phyloP scores from a whole-genome alignment of 2,329 filamentous ascomycete genomes.

The Fusarium succisae region DNA sequence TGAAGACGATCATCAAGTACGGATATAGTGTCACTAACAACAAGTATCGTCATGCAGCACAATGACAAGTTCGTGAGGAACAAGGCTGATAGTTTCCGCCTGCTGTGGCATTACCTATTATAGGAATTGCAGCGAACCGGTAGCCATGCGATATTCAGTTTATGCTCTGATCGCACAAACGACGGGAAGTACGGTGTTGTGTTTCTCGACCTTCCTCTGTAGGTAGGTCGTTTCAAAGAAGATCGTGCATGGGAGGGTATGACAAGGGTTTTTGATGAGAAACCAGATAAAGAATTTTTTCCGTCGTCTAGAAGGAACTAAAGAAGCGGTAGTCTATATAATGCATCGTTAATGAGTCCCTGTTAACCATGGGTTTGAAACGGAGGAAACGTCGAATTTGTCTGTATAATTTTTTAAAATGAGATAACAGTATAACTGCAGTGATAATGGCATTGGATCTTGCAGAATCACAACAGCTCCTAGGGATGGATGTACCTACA shows the following conservation, averaged over 20 bases:
- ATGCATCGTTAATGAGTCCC: neutral
- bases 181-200: conserved; percentile 25
- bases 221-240: conserved; percentile 32
- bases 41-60: neutral
- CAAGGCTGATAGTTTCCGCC: conserved; percentile 27
- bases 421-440: neutral
- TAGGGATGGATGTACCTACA: neutral
- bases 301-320: conserved; percentile 2
- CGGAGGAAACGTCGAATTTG: neutral
- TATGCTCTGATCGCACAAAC: conserved; percentile 14
- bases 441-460: neutral
- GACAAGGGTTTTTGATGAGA: conserved; percentile 8
- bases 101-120: conserved; percentile 30
- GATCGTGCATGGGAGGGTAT: conserved; percentile 12
- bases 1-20: conserved; percentile 4
- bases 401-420: conserved; percentile 1
- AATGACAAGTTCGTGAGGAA: neutral
- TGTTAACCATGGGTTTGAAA: conserved; percentile 8
- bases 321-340: neutral
- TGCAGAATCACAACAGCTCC: neutral
- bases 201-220: conserved; percentile 27
- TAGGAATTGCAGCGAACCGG: conserved; percentile 41
- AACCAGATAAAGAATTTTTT: neutral
- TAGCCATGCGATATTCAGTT: conserved; percentile 23
- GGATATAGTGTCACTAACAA: conserved; percentile 12